phyloP scores from a whole-genome alignment of 805 yeast species.

The Wickerhamiella alocasiicola region DNA sequence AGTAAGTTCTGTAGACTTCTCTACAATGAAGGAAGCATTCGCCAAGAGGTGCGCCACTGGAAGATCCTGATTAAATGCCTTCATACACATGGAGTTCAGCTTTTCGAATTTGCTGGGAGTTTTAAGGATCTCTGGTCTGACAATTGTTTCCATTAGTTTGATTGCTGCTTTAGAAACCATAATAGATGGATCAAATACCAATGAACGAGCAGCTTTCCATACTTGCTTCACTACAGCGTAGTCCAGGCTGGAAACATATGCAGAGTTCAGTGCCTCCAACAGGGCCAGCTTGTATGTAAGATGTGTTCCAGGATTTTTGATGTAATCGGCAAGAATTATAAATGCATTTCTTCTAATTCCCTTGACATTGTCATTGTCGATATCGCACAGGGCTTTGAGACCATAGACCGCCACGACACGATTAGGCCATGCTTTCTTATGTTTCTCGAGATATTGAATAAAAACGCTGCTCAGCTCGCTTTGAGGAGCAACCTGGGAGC shows the following conservation, averaged over 20 bases:
- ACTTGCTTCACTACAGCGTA: slow-evolving; percentile 24
- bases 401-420: slow-evolving; percentile 7
- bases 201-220: slow-evolving; percentile 24
- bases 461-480: slow-evolving; percentile 5
- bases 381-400: slow-evolving; percentile 6
- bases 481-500: slow-evolving; percentile 1
- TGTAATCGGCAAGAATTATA: slow-evolving; percentile 16
- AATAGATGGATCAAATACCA: slow-evolving; percentile 22
- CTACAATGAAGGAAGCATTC: neutral
- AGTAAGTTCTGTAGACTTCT: neutral
- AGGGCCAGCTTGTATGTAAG: slow-evolving; percentile 17
- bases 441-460: slow-evolving; percentile 7
- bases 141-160: slow-evolving; percentile 21
- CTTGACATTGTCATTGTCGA: slow-evolving; percentile 13
- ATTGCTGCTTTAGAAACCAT: slow-evolving; percentile 25
- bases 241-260: slow-evolving; percentile 21
- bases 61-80: slow-evolving; percentile 14
- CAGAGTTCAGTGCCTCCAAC: slow-evolving; percentile 14
- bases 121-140: slow-evolving; percentile 19
- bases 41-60: neutral
- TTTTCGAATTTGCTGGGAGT: slow-evolving; percentile 23
- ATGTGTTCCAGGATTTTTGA: slow-evolving; percentile 12
- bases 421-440: slow-evolving; percentile 5
- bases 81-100: slow-evolving; percentile 18
- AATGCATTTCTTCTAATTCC: slow-evolving; percentile 19